Evolutionary conservation across 306 rosid genomes (phyloP).

Genomic region (Vigna reflexopilosa): DNA sequence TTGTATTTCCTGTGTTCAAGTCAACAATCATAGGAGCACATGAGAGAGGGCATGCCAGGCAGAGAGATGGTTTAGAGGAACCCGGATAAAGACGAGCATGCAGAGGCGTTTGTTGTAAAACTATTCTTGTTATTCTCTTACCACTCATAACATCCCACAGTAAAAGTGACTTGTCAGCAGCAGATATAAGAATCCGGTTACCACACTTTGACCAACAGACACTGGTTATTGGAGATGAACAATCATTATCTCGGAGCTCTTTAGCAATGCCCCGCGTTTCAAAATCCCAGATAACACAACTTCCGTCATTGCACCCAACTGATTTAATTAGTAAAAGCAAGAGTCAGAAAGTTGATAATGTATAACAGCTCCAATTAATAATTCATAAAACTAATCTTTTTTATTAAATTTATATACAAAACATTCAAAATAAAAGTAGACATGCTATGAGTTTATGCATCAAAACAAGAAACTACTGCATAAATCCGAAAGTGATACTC

Average conservation of each 20-base stretch:
- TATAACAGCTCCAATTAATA: constrained; percentile 18
- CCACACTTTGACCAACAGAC: constrained; percentile 48
- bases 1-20: constrained; percentile 71
- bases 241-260: constrained; percentile 80
- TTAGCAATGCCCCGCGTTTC: constrained; percentile 93
- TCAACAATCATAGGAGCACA: constrained; percentile 94
- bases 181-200: constrained; percentile 62
- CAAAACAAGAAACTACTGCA: background rate
- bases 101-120: constrained; percentile 79
- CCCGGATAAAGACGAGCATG: constrained; percentile 96
- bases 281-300: constrained; percentile 95
- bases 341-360: constrained; percentile 34
- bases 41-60: constrained; percentile 95
- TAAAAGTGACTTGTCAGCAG: constrained; percentile 84
- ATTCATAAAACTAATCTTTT: background rate
- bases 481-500: background rate
- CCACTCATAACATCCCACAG: constrained; percentile 86
- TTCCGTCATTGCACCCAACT: constrained; percentile 98
- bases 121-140: constrained; percentile 63
- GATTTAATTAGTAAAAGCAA: constrained; percentile 51
- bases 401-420: background rate
- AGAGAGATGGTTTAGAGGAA: constrained; percentile 78
- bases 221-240: constrained; percentile 60
- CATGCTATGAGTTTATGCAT: background rate
- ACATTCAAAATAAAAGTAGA: background rate